These are phyloP conservation scores for Spinacia oleracea DNA, from an alignment of 179 eudicot genomes.

Conservation along the genomic window DNA sequence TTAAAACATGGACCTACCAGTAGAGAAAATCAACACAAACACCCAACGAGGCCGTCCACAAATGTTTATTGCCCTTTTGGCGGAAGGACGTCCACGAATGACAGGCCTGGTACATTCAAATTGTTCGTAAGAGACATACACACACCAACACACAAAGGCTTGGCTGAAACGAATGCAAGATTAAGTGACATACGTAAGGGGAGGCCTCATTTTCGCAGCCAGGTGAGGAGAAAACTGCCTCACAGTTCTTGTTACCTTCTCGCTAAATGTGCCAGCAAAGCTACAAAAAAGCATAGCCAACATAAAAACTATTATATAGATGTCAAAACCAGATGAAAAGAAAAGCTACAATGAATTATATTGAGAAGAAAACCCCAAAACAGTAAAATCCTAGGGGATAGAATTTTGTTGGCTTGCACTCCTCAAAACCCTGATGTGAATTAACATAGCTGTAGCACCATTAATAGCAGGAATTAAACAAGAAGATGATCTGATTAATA, in stretches of 20 bases:
- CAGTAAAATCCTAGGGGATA: not conserved
- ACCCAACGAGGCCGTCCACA: slow-evolving; percentile 92
- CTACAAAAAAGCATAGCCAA: slow-evolving; percentile 40
- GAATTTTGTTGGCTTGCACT: not conserved
- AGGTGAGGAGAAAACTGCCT: slow-evolving; percentile 85
- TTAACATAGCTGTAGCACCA: too few relatives aligned
- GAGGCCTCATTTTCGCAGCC: slow-evolving; percentile 97
- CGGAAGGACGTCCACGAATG: slow-evolving; percentile 89
- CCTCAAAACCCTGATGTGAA: too few relatives aligned
- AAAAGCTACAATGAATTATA: not conserved
- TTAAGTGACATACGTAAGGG: slow-evolving; percentile 65
- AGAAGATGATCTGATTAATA: too few relatives aligned
- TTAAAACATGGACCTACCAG: slow-evolving; percentile 40
- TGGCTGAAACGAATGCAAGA: not conserved
- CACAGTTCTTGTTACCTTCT: slow-evolving; percentile 82
- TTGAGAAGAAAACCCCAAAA: not conserved
- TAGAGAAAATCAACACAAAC: slow-evolving; percentile 56
- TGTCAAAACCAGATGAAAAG: not conserved
- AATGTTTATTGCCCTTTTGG: slow-evolving; percentile 69
- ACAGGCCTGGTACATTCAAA: slow-evolving; percentile 62
- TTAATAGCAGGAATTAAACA: too few relatives aligned
- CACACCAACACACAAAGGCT: not conserved
- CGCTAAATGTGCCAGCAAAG: slow-evolving; percentile 84
- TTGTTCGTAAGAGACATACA: slow-evolving; percentile 19
- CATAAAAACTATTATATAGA: not conserved